These are phyloP conservation scores for Calonectria fujianensis DNA, from an alignment of 2,329 filamentous ascomycete species.

Conservation along the genomic window DNA sequence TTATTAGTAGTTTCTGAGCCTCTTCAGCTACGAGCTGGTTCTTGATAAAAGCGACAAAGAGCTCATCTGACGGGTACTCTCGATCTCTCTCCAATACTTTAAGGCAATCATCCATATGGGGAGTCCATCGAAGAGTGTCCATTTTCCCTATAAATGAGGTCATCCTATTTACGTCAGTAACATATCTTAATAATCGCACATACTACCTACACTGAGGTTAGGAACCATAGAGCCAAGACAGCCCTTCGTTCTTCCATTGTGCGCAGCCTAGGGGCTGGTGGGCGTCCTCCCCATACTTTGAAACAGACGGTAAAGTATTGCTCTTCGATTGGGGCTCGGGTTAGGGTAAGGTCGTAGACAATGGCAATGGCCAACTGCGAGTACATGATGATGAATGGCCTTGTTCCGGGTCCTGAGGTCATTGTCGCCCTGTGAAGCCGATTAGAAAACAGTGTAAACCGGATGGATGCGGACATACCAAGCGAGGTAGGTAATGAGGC, in stretches of 20 bases:
- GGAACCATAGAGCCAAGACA: slow-evolving; percentile 67
- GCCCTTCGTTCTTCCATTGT: slow-evolving; percentile 71
- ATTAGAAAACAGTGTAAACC: slow-evolving; percentile 23
- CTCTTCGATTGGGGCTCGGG: slow-evolving; percentile 61
- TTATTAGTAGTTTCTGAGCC: slow-evolving; percentile 57
- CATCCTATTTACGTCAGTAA: slow-evolving; percentile 53
- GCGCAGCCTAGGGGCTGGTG: slow-evolving; percentile 57
- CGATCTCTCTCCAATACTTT: slow-evolving; percentile 65
- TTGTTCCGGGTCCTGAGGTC: slow-evolving; percentile 60
- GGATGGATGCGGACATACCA: slow-evolving; percentile 62
- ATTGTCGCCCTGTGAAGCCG: slow-evolving; percentile 60
- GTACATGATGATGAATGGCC: slow-evolving; percentile 67
- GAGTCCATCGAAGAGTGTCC: slow-evolving; percentile 74
- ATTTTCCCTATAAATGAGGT: slow-evolving; percentile 66
- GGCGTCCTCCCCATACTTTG: slow-evolving; percentile 58
- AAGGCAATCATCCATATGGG: slow-evolving; percentile 75
- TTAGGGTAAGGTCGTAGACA: slow-evolving; percentile 68
- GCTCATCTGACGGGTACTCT: slow-evolving; percentile 69
- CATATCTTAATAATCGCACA: neutral
- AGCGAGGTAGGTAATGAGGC: slow-evolving; percentile 66
- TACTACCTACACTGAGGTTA: slow-evolving; percentile 59
- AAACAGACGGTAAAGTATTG: slow-evolving; percentile 61
- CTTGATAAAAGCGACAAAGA: slow-evolving; percentile 63
- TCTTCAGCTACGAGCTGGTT: slow-evolving; percentile 65
- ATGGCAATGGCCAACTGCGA: slow-evolving; percentile 65